A percentile compares a stretch with the other conserved stretches of the same genome.
These are phyloP conservation scores for Hyphopichia burtonii DNA, from an alignment of 1,139 yeast genomes.

Conservation along the genomic window DNA sequence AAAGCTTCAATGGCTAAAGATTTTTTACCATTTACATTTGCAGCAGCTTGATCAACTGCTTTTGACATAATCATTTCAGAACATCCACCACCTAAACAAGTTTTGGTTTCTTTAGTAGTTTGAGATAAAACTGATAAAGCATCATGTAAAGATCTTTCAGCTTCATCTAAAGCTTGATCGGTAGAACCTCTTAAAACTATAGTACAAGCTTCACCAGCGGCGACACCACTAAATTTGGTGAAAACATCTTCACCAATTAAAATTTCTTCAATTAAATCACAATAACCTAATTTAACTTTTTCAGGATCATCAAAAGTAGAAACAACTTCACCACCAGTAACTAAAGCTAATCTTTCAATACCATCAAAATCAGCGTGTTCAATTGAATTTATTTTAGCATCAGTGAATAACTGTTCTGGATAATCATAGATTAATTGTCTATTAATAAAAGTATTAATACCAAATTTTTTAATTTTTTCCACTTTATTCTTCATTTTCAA, in stretches of 20 bases:
- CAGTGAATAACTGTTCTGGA: conserved; percentile 94
- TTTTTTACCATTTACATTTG: conserved; percentile 90
- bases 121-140: conserved; percentile 94
- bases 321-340: conserved; percentile 97
- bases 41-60: conserved; percentile 95
- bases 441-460: conserved; percentile 88
- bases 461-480: conserved; percentile 78
- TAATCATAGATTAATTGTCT: conserved; percentile 96
- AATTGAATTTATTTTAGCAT: conserved; percentile 81
- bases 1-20: conserved; percentile 93
- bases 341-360: conserved; percentile 92
- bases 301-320: conserved; percentile 95
- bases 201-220: conserved; percentile 96
- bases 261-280: conserved; percentile 87
- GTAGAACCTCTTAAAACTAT: conserved; percentile 96
- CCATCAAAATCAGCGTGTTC: conserved; percentile 99
- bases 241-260: conserved; percentile 87
- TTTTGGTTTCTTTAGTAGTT: conserved; percentile 91
- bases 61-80: conserved; percentile 98
- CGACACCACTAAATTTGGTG: conserved; percentile 90
- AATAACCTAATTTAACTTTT: conserved; percentile 78
- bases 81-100: conserved; percentile 97
- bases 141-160: conserved; percentile 96
- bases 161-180: conserved; percentile 92
- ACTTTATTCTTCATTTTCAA: conserved; percentile 90